Evolutionary conservation across 163 green algal species (phyloP).

Genomic region (Scenedesmus sp.): DNA sequence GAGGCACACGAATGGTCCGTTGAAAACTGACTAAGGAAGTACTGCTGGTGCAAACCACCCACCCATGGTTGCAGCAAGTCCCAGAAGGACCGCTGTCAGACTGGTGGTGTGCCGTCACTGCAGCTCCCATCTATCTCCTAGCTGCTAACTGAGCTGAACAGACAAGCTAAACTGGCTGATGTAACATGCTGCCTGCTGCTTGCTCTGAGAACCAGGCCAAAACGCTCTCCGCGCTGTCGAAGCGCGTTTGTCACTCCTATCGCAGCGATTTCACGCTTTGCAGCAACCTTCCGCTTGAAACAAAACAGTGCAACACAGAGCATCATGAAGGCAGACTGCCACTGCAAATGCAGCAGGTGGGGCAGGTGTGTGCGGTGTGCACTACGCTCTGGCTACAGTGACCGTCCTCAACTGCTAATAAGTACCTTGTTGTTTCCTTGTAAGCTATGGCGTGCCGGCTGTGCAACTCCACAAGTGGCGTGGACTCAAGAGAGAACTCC

Average conservation of each 20-base stretch:
- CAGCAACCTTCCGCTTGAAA: background rate
- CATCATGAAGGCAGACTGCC: background rate
- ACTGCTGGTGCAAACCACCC: background rate
- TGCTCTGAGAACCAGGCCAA: background rate
- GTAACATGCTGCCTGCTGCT: background rate
- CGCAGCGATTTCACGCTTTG: no score
- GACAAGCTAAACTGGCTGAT: background rate
- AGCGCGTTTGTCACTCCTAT: background rate
- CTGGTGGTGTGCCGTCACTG: background rate
- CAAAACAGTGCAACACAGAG: background rate
- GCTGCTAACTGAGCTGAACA: background rate
- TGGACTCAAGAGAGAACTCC: conserved; percentile 2
- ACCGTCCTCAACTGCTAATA: background rate
- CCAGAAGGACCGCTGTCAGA: background rate
- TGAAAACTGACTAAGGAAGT: background rate
- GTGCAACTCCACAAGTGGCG: conserved; percentile 1
- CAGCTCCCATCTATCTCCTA: background rate
- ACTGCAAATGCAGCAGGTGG: background rate
- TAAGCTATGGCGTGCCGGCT: background rate
- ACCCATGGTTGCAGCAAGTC: background rate
- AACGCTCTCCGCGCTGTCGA: background rate
- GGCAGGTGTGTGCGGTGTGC: background rate
- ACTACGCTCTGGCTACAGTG: background rate
- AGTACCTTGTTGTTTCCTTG: background rate
- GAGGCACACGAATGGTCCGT: background rate